Evolutionary conservation across 495 filamentous ascomycete species (phyloP), one percentile per base, ranked within the genome.

Genomic region (Aspergillus baeticus): DNA sequence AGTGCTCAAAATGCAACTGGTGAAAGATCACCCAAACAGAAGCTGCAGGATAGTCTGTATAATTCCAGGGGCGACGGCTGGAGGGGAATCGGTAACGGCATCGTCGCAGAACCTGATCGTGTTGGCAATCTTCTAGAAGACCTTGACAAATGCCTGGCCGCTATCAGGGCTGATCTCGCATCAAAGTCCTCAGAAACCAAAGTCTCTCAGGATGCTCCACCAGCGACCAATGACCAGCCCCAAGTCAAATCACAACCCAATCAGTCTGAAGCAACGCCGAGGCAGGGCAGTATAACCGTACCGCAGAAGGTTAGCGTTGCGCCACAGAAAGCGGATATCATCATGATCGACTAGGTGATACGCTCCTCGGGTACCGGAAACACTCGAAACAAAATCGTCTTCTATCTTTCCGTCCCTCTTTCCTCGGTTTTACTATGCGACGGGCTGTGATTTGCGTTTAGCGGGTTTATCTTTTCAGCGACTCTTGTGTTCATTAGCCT

Each of bases 31-130:
- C 35, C 70, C 20, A 54, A 51, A 51, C 38, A 38, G 14, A 57
- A 43, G 1, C 57, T 76, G 1, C 61, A 59, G 29, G 69, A 73
- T 34, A 69, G 61, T 20, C 46, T 81, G 10, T 76, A 71, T 50
- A 70, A 71, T 26, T 71, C 73, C 5, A 75, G 71, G 38, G 78
- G 78, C 34, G 60, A 76, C 33, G 76, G 76, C 17, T 82, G 79
- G 79, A 68, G 64, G 45, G 79, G 79, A n/a, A 63, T 79, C 10
- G 75, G 72, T 1, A 74, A 72, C 44, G 78, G 78, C 10, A 74
- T 70, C 45, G 66, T 76, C 36, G 70, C 76, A 10, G 54, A 66
- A 7, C 45, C 69, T 44, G 65, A 71, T 6, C 70, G 70, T 29
- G 62, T 81, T n/a, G 75, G 71, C 29, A 71, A 70, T 44, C 69